Evolutionary conservation across 169 alveolate genomes (phyloP).

Genomic region (Eimeria praecox): DNA sequence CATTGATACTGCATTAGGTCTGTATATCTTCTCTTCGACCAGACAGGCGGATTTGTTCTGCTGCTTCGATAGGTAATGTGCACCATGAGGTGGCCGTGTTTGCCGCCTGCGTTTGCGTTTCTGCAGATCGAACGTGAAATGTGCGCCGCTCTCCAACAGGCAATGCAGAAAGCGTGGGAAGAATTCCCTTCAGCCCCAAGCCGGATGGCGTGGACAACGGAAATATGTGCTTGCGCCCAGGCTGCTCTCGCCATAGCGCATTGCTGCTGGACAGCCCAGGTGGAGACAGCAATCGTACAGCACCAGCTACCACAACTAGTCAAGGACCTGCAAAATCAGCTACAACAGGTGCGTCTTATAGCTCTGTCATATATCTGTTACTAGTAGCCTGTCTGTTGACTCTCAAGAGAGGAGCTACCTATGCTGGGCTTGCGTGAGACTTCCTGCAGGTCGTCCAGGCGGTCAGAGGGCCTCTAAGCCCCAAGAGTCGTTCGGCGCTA

Average conservation of each 20-base stretch:
- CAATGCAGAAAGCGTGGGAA: conserved; percentile 67
- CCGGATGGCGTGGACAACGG: conserved; percentile 54
- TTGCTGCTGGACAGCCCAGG: conserved; percentile 74
- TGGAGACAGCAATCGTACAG: conserved; percentile 69
- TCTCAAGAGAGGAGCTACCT: neutral
- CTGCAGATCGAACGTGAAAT: conserved; percentile 72
- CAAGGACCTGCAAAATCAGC: conserved; percentile 66
- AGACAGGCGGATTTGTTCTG: neutral
- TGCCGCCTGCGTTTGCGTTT: neutral
- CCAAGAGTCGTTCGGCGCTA: conserved; percentile 85
- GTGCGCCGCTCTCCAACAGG: conserved; percentile 57
- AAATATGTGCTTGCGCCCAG: conserved; percentile 60
- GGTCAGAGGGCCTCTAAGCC: conserved; percentile 88
- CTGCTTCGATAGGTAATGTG: neutral
- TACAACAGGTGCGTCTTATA: conserved; percentile 33
- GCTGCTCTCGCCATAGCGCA: conserved; percentile 76
- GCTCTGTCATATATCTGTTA: neutral
- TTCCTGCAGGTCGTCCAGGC: conserved; percentile 85
- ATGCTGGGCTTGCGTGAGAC: neutral
- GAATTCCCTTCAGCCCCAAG: conserved; percentile 65
- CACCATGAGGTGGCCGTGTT: neutral
- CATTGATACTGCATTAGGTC: neutral
- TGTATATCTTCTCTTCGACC: neutral
- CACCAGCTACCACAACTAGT: conserved; percentile 76
- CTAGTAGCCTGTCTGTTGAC: neutral